These are phyloP conservation scores for Theobroma grandiflorum DNA, from an alignment of 441 rosid genomes.

Conservation along the genomic window DNA sequence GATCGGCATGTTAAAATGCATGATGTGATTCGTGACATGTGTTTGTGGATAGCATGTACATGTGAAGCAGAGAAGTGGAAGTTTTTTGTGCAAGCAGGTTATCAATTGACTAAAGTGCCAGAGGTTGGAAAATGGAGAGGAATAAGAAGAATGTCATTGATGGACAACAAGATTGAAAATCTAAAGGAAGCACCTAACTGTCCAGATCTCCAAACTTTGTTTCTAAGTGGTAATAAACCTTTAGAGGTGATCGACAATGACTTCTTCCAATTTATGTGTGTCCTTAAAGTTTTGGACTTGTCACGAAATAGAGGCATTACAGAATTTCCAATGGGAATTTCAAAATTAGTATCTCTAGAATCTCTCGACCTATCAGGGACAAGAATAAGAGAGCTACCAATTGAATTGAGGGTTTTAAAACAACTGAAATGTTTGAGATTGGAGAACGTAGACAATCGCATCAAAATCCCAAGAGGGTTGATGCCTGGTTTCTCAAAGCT, in stretches of 20 bases:
- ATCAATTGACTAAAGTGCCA: conserved; percentile 25
- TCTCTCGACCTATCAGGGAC: conserved; percentile 27
- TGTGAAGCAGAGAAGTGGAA: conserved; percentile 6
- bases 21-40: conserved; percentile 37
- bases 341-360: conserved; percentile 3
- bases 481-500: conserved; percentile 32
- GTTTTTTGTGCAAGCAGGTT: conserved; percentile 31
- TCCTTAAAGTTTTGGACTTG: conserved; percentile 22
- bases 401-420: conserved; percentile 32
- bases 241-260: conserved; percentile 17
- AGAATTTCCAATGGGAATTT: conserved; percentile 24
- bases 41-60: conserved; percentile 31
- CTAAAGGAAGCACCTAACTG: background rate
- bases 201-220: conserved; percentile 36
- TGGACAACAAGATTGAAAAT: conserved; percentile 8
- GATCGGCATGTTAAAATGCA: conserved; percentile 31
- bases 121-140: conserved; percentile 8
- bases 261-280: no score
- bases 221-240: conserved; percentile 27
- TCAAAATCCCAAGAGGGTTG: conserved; percentile 26
- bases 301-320: rapidly evolving
- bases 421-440: conserved; percentile 37
- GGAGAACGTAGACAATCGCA: conserved; percentile 14
- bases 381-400: conserved; percentile 13
- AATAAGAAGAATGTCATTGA: background rate